A percentile compares a stretch with the other conserved stretches of the same genome.
phyloP scores from a whole-genome alignment of 495 filamentous ascomycete genomes.

The Aspergillus sclerotioniger region DNA sequence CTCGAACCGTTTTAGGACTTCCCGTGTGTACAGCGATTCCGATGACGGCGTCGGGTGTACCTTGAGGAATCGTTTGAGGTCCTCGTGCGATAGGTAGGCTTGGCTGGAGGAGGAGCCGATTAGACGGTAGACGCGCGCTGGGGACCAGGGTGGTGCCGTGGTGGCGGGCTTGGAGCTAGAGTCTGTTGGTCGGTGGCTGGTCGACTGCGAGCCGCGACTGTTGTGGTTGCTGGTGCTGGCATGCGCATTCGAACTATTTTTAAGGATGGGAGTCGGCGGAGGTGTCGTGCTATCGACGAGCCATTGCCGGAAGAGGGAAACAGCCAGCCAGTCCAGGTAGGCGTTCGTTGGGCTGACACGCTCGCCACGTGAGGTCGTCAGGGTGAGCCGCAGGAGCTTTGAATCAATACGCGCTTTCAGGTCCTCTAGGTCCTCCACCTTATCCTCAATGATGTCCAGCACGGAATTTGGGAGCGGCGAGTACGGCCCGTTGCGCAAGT shows the following conservation, averaged over 20 bases:
- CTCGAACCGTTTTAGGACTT: conserved; percentile 78
- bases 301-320: conserved; percentile 86
- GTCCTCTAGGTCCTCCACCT: conserved; percentile 78
- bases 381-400: conserved; percentile 73
- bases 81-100: conserved; percentile 76
- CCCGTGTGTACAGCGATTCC: conserved; percentile 66
- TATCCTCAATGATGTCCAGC: conserved; percentile 86
- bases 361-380: conserved; percentile 78
- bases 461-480: conserved; percentile 65
- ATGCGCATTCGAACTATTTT: conserved; percentile 28
- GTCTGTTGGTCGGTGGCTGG: conserved; percentile 13
- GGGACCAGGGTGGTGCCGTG: conserved; percentile 22
- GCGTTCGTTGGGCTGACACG: conserved; percentile 72
- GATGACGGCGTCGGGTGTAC: conserved; percentile 47
- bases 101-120: conserved; percentile 58
- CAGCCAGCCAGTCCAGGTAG: conserved; percentile 84
- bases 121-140: conserved; percentile 69
- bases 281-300: conserved; percentile 82
- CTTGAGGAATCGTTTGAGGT: conserved; percentile 84
- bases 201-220: conserved; percentile 23
- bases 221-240: conserved; percentile 25
- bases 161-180: conserved; percentile 19
- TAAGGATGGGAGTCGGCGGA: conserved; percentile 51
- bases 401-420: conserved; percentile 66
- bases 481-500: conserved; percentile 61